These are phyloP conservation scores for Galerina sulciceps DNA, from an alignment of 768 basidiomycete genomes.

Conservation along the genomic window DNA sequence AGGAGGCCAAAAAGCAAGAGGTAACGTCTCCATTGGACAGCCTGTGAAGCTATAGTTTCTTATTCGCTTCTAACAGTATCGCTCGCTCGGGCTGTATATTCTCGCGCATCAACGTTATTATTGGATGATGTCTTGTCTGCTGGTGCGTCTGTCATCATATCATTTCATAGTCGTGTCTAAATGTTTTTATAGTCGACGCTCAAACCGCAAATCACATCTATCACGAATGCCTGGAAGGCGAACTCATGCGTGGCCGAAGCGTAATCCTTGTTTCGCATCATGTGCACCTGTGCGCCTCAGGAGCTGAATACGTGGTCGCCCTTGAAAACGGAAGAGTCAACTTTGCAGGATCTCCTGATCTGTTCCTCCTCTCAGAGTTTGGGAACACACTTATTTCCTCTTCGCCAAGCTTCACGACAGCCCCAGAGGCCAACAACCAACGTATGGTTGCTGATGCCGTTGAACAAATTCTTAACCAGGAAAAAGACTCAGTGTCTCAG, in stretches of 20 bases:
- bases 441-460: not conserved
- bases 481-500: slow-evolving; percentile 41
- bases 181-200: slow-evolving; percentile 67
- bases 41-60: slow-evolving; percentile 42
- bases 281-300: slow-evolving; percentile 83
- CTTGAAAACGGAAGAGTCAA: slow-evolving; percentile 78
- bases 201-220: slow-evolving; percentile 91
- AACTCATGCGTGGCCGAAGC: slow-evolving; percentile 79
- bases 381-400: not conserved
- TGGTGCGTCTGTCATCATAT: slow-evolving; percentile 51
- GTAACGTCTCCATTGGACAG: slow-evolving; percentile 41
- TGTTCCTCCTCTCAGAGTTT: slow-evolving; percentile 16
- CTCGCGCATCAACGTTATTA: slow-evolving; percentile 79
- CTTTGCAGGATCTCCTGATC: slow-evolving; percentile 59
- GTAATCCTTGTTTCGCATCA: slow-evolving; percentile 94
- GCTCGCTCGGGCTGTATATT: slow-evolving; percentile 83
- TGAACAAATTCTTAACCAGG: slow-evolving; percentile 14
- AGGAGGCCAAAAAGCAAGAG: slow-evolving; percentile 70
- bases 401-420: not conserved
- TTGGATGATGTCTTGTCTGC: slow-evolving; percentile 82
- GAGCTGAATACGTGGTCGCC: slow-evolving; percentile 81
- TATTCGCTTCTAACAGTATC: slow-evolving; percentile 42
- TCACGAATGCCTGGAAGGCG: slow-evolving; percentile 80
- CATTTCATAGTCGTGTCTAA: not conserved
- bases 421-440: not conserved